Evolutionary conservation across 2,329 filamentous ascomycete species (phyloP).

Genomic region (Hirsutella rhossiliensis): DNA sequence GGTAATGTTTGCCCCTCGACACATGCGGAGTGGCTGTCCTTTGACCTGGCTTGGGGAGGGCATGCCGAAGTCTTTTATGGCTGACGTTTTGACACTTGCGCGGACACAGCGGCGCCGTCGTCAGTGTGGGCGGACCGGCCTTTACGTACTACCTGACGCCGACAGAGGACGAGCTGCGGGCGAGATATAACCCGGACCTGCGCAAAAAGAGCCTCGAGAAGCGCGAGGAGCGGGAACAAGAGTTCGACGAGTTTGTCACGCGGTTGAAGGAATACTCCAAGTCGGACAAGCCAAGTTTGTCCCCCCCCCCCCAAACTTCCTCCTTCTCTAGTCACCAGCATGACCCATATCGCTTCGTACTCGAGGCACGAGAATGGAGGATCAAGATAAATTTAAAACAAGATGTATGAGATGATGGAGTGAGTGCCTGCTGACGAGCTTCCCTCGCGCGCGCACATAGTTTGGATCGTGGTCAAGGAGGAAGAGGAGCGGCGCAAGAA

Average conservation of each 20-base stretch:
- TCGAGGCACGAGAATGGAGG: no score
- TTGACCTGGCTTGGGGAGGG: neutral
- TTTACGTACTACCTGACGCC: constrained; percentile 71
- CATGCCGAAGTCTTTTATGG: neutral
- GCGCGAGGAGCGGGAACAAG: constrained; percentile 62
- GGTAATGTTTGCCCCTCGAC: constrained; percentile 31
- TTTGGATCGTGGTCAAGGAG: constrained; percentile 39
- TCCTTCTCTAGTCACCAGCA: neutral
- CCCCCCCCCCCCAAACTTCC: neutral
- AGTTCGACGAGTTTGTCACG: constrained; percentile 79
- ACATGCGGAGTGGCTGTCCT: no score
- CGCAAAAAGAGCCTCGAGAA: constrained; percentile 77
- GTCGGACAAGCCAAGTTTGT: constrained; percentile 80
- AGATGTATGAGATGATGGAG: neutral
- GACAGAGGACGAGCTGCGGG: constrained; percentile 83
- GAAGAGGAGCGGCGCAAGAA: constrained; percentile 30
- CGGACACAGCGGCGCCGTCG: constrained; percentile 47
- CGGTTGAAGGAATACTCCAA: constrained; percentile 82
- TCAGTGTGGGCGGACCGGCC: constrained; percentile 76
- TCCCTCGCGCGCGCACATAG: constrained; percentile 16
- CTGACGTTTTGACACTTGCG: neutral
- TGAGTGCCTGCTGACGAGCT: neutral
- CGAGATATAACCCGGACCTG: constrained; percentile 90
- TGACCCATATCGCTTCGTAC: neutral
- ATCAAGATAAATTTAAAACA: no score